Evolutionary conservation across 306 rosid species (phyloP).

Genomic region (Delonix regia): DNA sequence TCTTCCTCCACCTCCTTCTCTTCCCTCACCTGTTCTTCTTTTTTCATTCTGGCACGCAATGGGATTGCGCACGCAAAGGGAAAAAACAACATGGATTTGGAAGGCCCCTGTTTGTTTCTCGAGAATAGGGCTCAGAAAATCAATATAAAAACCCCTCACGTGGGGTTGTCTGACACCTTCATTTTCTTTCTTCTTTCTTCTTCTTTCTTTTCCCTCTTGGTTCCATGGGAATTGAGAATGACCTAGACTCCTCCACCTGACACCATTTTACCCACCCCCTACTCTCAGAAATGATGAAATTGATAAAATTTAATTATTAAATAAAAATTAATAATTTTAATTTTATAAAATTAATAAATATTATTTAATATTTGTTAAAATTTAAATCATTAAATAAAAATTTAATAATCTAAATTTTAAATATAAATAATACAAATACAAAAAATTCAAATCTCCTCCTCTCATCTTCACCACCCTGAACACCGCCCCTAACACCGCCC

Average conservation of each 20-base stretch:
- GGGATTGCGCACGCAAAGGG: conserved; percentile 49
- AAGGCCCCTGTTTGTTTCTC: conserved; percentile 35
- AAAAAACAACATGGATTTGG: conserved; percentile 24
- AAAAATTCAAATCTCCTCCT: too few relatives aligned
- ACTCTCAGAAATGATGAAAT: too few relatives aligned
- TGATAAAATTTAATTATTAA: too few relatives aligned
- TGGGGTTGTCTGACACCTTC: conserved; percentile 57
- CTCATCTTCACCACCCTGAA: neutral
- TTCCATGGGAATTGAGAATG: conserved; percentile 41
- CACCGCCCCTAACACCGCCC: neutral
- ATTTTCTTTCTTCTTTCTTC: neutral
- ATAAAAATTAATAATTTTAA: too few relatives aligned
- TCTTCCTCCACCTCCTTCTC: conserved; percentile 28
- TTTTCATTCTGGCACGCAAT: conserved; percentile 56
- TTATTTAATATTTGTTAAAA: too few relatives aligned
- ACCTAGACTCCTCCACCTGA: conserved; percentile 36
- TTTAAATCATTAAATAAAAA: too few relatives aligned
- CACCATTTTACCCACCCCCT: conserved; percentile 20
- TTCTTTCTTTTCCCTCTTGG: conserved; percentile 4
- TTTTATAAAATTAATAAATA: too few relatives aligned
- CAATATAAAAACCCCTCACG: conserved; percentile 39
- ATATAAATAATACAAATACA: too few relatives aligned
- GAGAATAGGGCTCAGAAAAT: conserved; percentile 32
- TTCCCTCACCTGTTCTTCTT: neutral
- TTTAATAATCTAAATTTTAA: too few relatives aligned